Conservation (phyloP, 768 basidiomycete species). For the Boletus sp. region DNA sequence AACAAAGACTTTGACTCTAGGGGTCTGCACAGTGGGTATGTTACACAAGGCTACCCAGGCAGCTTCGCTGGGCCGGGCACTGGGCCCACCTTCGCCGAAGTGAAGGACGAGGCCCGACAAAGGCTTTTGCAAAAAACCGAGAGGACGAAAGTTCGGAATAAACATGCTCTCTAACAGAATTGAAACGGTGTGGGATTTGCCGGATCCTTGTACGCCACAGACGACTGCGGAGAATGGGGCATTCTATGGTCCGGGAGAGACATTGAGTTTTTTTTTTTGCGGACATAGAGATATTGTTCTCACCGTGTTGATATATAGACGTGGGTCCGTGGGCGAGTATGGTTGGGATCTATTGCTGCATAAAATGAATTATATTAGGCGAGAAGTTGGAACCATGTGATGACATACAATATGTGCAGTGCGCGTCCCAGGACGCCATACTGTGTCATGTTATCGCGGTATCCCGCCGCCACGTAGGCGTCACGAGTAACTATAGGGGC, state of each 20-base stretch:
- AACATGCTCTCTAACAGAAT: conserved; percentile 69
- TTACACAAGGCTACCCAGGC: conserved; percentile 52
- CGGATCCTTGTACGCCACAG: conserved; percentile 74
- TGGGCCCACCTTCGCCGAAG: conserved; percentile 62
- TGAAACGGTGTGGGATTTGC: conserved; percentile 71
- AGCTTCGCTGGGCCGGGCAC: conserved; percentile 59
- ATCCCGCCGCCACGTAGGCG: conserved; percentile 39
- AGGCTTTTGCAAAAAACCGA: conserved; percentile 51
- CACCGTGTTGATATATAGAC: conserved; percentile 69
- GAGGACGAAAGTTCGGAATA: conserved; percentile 45
- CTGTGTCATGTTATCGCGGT: conserved; percentile 39
- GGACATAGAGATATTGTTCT: conserved; percentile 8
- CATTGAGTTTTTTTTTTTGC: neutral
- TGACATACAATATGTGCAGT: conserved; percentile 43
- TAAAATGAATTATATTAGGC: neutral
- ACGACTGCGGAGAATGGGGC: conserved; percentile 72
- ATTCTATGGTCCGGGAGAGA: conserved; percentile 41
- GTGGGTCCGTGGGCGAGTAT: conserved; percentile 39
- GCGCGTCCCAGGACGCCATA: conserved; percentile 61
- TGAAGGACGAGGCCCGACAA: conserved; percentile 66
- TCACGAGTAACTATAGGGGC: conserved; percentile 53
- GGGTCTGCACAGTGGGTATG: conserved; percentile 31
- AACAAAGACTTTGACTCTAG: conserved; percentile 49
- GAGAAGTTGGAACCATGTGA: neutral
- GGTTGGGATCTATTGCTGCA: conserved; percentile 34